phyloP scores from a whole-genome alignment of 78 protist genomes.

The Speleostelium caveatum region DNA sequence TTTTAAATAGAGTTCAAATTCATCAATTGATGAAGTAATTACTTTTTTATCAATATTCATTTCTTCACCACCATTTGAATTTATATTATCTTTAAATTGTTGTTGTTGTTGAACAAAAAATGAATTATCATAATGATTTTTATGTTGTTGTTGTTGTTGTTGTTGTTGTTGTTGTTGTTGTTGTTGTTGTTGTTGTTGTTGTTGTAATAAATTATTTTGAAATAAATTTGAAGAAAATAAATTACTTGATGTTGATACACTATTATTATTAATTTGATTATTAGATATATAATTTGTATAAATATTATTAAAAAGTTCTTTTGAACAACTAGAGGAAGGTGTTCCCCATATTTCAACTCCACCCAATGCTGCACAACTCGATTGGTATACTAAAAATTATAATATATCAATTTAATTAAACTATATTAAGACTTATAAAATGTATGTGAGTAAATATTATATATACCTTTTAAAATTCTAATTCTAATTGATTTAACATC shows the following conservation, averaged over 20 bases:
- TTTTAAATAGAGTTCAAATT: slow-evolving; percentile 38
- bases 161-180: not conserved
- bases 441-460: not conserved
- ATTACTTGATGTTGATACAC: not conserved
- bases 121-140: not conserved
- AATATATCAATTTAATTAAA: not conserved
- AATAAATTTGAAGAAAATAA: not conserved
- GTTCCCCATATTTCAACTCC: slow-evolving; percentile 65
- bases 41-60: not conserved
- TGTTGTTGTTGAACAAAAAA: not conserved
- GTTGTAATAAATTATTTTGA: not conserved
- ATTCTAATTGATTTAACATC: slow-evolving; percentile 47
- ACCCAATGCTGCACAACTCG: slow-evolving; percentile 60
- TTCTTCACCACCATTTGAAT: no score
- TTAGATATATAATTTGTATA: slow-evolving; percentile 6
- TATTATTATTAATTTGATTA: not conserved
- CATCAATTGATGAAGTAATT: not conserved
- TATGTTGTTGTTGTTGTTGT: not conserved
- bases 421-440: not conserved
- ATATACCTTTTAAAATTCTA: slow-evolving; percentile 26
- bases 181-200: not conserved
- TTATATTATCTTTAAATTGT: not conserved
- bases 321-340: slow-evolving; percentile 7
- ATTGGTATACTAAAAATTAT: no score
- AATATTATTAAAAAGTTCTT: slow-evolving; percentile 1